Base-by-base conservation (phyloP, 1,284 basidiomycete genomes). In the Cystobasidium pallidum region DNA sequence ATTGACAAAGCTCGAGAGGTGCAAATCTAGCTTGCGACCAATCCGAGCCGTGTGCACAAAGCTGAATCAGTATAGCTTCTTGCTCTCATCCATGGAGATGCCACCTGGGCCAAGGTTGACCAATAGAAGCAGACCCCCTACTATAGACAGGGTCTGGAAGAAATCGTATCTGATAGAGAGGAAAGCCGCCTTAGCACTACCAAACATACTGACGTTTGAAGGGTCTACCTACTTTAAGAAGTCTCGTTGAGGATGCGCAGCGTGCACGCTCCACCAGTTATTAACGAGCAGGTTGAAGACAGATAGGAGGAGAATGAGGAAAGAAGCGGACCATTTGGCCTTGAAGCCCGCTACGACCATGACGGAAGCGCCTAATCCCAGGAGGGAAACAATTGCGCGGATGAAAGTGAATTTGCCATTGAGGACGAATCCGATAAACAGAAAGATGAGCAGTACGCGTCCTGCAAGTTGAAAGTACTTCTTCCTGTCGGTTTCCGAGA, bases 311-410 rank as follows among this genome's bases (percentile, higher is more conserved):
- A 96, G 82, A 74, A 98, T 94, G 73, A 99, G 87, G 88, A 99
- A 98, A n/a, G 88, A 87, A 2, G 95, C 95, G 17, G 91, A 93
- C 92, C 94, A 97, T 82, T 97, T 95, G 78, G 96, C 95, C 84
- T 99, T 99, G 88, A 98, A 99, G 61, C 96, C 96, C 75, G 99
- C 87, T 11, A 94, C 96, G 66, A 99, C 94, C 92, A 97, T 97
- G 79, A 88, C 82, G 81, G 95, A 98, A 0, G 95, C 94, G n/a
- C 78, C 80, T 43, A 83, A 70, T 8, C 82, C 82, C 28, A 81
- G 76, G 45, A 77, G 52, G 19, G 75, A 75, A 7, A 86, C 89
- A 57, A 96, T 43, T 0, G 75, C 76, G 24, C 77, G 54, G 13
- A 75, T 68, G 70, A 77, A 54, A 0, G 75, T 76, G 28, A 75